Evolutionary conservation across 2,329 filamentous ascomycete genomes (phyloP).

Genomic region (Aspergillus flavus): DNA sequence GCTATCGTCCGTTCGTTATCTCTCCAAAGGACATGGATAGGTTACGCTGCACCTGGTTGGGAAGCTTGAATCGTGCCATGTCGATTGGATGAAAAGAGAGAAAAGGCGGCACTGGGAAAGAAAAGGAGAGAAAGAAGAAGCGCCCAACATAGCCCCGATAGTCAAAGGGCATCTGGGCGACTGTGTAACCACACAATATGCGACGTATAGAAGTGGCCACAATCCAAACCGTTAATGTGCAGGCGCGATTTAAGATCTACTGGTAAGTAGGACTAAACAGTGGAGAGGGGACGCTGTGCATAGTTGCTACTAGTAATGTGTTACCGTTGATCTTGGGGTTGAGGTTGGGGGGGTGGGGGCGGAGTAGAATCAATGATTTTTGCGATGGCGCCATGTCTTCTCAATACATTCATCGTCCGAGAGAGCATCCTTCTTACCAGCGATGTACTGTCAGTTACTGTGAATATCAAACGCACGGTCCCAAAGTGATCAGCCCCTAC

Average conservation of each 20-base stretch:
- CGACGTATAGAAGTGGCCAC: neutral
- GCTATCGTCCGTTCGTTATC: constrained; percentile 3
- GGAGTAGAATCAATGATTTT: neutral
- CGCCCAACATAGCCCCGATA: neutral
- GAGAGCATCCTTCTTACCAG: neutral
- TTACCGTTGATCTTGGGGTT: neutral
- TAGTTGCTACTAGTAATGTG: neutral
- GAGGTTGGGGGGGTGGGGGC: neutral
- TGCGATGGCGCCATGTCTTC: neutral
- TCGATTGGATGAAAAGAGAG: neutral
- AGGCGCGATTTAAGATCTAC: neutral
- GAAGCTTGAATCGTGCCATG: constrained; percentile 8
- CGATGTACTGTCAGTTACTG: neutral
- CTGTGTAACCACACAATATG: neutral
- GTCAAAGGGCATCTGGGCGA: neutral
- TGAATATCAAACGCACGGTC: constrained; percentile 26
- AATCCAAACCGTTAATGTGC: neutral
- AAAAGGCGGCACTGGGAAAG: neutral
- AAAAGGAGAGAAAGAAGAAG: neutral
- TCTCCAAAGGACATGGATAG: constrained; percentile 2
- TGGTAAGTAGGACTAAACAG: neutral
- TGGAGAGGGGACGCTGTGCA: neutral
- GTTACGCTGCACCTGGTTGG: constrained; percentile 7
- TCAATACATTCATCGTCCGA: neutral
- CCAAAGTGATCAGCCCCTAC: constrained; percentile 23